These are phyloP conservation scores for Neopestalotiopsis sp. DNA, from an alignment of 2,329 filamentous ascomycete species.

Conservation along the genomic window DNA sequence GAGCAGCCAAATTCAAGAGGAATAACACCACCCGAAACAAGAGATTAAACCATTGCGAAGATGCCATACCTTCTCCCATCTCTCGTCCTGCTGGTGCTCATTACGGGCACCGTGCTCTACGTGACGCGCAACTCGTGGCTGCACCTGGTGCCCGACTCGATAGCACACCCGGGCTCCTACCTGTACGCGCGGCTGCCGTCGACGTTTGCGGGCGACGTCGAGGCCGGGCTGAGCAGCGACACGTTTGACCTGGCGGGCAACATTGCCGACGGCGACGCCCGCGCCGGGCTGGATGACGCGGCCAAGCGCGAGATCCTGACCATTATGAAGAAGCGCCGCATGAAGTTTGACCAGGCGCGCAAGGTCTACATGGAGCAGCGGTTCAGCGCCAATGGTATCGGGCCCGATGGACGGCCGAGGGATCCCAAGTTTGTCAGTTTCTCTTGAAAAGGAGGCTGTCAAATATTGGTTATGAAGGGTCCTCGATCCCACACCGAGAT, in stretches of 20 bases:
- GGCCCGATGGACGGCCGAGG: conserved; percentile 81
- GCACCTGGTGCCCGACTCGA: conserved; percentile 66
- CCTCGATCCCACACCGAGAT: too few relatives aligned
- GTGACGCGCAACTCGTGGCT: conserved; percentile 81
- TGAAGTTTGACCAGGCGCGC: conserved; percentile 91
- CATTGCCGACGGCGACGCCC: conserved; percentile 76
- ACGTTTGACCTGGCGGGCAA: conserved; percentile 86
- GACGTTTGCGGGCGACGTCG: conserved; percentile 83
- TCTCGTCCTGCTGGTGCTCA: conserved; percentile 72
- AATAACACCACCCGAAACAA: too few relatives aligned
- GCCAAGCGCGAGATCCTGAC: conserved; percentile 82
- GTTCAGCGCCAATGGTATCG: conserved; percentile 88
- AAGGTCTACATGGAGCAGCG: conserved; percentile 83
- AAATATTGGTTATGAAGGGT: too few relatives aligned
- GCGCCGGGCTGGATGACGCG: conserved; percentile 79
- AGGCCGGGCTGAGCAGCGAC: conserved; percentile 81
- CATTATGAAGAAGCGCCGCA: conserved; percentile 86
- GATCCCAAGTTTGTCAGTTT: conserved; percentile 98
- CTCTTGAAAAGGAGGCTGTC: conserved; percentile 52
- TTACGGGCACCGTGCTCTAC: conserved; percentile 78
- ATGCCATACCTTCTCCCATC: conserved; percentile 87
- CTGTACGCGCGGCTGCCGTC: conserved; percentile 79
- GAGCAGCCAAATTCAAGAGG: neutral
- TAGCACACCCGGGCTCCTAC: conserved; percentile 47
- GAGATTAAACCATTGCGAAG: conserved; percentile 4